phyloP scores from a whole-genome alignment of 129 eudicot species.

The Flaveria trinervia region DNA sequence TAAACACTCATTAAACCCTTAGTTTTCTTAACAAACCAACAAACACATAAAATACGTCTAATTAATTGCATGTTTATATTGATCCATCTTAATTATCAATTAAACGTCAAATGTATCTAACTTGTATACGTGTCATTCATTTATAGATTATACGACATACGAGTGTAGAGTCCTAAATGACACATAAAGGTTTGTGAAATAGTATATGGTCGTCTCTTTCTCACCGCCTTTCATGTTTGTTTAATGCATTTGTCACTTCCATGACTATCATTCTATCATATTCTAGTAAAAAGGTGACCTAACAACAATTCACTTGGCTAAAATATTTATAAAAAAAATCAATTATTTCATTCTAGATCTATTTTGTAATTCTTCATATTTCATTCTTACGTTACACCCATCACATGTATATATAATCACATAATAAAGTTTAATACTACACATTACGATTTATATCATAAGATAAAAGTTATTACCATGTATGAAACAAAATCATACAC shows the following conservation, averaged over 20 bases:
- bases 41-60: no score
- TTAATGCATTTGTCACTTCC: neutral
- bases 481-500: neutral
- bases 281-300: neutral
- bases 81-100: neutral
- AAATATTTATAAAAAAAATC: neutral
- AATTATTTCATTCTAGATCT: neutral
- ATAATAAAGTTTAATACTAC: no score
- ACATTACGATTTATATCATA: no score
- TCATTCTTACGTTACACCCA: no score
- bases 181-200: neutral
- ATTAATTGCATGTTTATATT: no score
- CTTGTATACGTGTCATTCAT: neutral
- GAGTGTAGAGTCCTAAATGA: neutral
- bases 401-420: no score
- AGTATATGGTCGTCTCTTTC: neutral
- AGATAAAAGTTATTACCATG: neutral
- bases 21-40: no score
- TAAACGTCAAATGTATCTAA: neutral
- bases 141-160: neutral
- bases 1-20: no score
- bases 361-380: no score
- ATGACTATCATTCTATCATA: conserved; percentile 1
- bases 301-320: neutral
- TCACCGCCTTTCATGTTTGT: neutral